These are phyloP conservation scores for Clitoria ternatea DNA, from an alignment of 306 rosid species.

Conservation along the genomic window DNA sequence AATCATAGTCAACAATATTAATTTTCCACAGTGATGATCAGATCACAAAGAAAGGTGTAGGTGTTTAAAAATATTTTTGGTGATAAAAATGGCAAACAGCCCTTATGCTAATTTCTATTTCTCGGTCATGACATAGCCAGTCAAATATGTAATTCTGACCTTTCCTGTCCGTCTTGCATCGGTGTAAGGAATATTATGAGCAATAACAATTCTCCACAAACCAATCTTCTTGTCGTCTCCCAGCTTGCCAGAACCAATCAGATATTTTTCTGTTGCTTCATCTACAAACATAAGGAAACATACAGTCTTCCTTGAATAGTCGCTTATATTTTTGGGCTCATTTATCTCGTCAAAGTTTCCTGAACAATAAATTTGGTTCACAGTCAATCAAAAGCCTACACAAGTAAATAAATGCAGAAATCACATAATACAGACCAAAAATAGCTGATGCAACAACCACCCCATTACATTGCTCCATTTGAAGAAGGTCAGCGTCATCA, in stretches of 20 bases:
- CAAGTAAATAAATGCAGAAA: constrained; percentile 1
- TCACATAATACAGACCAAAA: constrained; percentile 53
- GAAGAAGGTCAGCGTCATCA: constrained; percentile 63
- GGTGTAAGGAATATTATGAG: constrained; percentile 65
- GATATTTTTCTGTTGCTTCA: constrained; percentile 63
- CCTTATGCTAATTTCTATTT: constrained; percentile 12
- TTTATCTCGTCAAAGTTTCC: constrained; percentile 88
- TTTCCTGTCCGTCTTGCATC: constrained; percentile 88
- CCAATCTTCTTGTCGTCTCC: constrained; percentile 65
- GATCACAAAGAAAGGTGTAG: constrained; percentile 11
- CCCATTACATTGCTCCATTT: constrained; percentile 80
- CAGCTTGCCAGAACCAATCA: constrained; percentile 49
- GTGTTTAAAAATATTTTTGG: neutral
- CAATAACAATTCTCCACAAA: constrained; percentile 73
- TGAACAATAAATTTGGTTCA: constrained; percentile 31
- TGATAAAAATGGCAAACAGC: constrained; percentile 2
- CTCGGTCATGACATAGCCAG: neutral
- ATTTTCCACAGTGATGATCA: neutral
- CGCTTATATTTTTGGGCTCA: constrained; percentile 65
- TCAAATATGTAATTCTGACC: constrained; percentile 46
- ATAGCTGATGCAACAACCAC: constrained; percentile 94
- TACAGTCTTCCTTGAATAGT: constrained; percentile 61
- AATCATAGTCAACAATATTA: neutral
- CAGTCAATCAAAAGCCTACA: constrained; percentile 24
- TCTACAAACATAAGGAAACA: constrained; percentile 92